phyloP scores from a whole-genome alignment of 2,329 filamentous ascomycete genomes.

The Stachybotrys chlorohalonatus region DNA sequence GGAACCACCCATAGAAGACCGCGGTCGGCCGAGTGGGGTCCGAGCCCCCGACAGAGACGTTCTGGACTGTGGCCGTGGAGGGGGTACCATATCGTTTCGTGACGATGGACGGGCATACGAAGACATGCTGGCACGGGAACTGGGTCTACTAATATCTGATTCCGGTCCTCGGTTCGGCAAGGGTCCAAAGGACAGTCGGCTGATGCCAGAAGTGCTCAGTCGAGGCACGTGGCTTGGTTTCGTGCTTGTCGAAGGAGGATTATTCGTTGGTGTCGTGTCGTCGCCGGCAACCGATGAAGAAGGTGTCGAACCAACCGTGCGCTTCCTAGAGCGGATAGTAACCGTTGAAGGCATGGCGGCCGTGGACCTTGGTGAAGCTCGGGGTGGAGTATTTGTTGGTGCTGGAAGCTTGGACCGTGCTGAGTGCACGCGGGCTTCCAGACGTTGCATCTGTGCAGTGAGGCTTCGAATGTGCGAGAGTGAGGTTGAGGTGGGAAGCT shows the following conservation, averaged over 20 bases:
- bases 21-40: constrained; percentile 59
- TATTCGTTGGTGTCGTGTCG: constrained; percentile 39
- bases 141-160: constrained; percentile 47
- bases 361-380: constrained; percentile 61
- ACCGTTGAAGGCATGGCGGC: constrained; percentile 44
- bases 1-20: constrained; percentile 62
- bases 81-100: constrained; percentile 42
- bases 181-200: constrained; percentile 54
- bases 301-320: constrained; percentile 47
- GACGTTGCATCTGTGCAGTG: constrained; percentile 93
- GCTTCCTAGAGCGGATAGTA: constrained; percentile 61
- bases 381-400: constrained; percentile 67
- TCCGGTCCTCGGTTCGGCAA: constrained; percentile 47
- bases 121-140: constrained; percentile 59
- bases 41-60: constrained; percentile 51
- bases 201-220: constrained; percentile 53
- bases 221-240: constrained; percentile 44
- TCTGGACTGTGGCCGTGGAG: constrained; percentile 55
- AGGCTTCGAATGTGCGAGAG: constrained; percentile 88
- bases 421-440: constrained; percentile 87
- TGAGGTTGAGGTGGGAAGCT: constrained; percentile 54
- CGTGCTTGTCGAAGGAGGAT: constrained; percentile 22
- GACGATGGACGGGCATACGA: constrained; percentile 46
- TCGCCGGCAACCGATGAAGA: constrained; percentile 42
- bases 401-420: constrained; percentile 86